phyloP scores from a whole-genome alignment of 495 filamentous ascomycete species.

The Sordaria brevicollis region DNA sequence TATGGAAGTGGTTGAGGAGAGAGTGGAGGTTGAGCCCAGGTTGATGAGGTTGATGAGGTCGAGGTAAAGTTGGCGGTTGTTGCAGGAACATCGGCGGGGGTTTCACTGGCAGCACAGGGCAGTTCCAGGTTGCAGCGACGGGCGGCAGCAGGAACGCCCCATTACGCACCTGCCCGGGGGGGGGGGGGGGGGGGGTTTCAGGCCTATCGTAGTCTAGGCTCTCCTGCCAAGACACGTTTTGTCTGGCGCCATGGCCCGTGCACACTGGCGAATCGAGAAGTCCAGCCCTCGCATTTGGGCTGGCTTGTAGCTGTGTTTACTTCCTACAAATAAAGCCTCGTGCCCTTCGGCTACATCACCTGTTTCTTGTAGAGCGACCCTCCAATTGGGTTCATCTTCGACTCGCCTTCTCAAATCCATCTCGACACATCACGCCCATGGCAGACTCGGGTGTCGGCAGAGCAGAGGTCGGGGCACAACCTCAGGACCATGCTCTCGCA shows the following conservation, averaged over 20 bases:
- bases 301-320: not conserved
- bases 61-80: not conserved
- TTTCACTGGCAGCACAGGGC: not conserved
- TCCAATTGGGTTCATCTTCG: not conserved
- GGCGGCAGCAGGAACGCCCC: not conserved
- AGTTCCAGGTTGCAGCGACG: not conserved
- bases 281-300: not conserved
- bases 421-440: not conserved
- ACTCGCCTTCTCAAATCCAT: not conserved
- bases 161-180: too few relatives aligned
- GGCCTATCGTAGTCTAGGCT: not conserved
- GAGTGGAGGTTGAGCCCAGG: not conserved
- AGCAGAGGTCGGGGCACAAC: not conserved
- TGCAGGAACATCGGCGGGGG: not conserved
- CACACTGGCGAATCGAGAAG: not conserved
- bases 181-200: not conserved
- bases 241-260: not conserved
- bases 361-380: slow-evolving; percentile 23
- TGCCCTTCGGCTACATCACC: not conserved
- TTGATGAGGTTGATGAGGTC: too few relatives aligned
- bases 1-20: not conserved
- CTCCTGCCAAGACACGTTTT: not conserved
- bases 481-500: not conserved
- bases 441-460: not conserved
- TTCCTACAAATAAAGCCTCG: slow-evolving; percentile 16